These are phyloP conservation scores for Scleroderma bovista DNA, from an alignment of 768 basidiomycete species.

Conservation along the genomic window DNA sequence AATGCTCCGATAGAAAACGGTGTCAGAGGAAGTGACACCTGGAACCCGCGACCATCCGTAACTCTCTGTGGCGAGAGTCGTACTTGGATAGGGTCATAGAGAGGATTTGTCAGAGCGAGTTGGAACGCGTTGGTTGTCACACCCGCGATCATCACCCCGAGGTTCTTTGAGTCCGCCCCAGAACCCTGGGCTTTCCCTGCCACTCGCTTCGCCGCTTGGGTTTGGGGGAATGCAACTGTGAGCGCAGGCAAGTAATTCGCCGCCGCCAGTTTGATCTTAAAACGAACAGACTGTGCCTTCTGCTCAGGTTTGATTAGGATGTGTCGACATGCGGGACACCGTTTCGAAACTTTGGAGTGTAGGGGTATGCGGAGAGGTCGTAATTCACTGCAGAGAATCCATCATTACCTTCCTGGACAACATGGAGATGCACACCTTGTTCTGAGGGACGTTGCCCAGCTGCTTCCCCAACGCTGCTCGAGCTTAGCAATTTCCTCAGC, in stretches of 20 bases:
- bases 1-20: conserved; percentile 84
- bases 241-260: conserved; percentile 91
- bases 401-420: neutral
- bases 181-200: conserved; percentile 32
- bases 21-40: conserved; percentile 70
- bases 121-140: conserved; percentile 78
- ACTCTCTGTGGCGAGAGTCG: conserved; percentile 72
- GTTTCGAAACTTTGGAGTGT: conserved; percentile 91
- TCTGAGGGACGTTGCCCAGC: conserved; percentile 68
- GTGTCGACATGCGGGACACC: conserved; percentile 90
- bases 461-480: conserved; percentile 76
- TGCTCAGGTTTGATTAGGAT: conserved; percentile 98
- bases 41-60: conserved; percentile 47
- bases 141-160: conserved; percentile 58
- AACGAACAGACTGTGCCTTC: conserved; percentile 89
- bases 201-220: conserved; percentile 34
- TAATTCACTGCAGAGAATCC: conserved; percentile 52
- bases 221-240: conserved; percentile 61
- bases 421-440: conserved; percentile 42
- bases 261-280: conserved; percentile 97
- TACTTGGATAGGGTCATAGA: conserved; percentile 94
- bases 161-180: conserved; percentile 33
- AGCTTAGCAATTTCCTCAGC: conserved; percentile 60
- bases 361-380: conserved; percentile 88
- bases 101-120: conserved; percentile 86